Evolutionary conservation across 73 alveolate species (phyloP).

Genomic region (Paramecium sexaurelia): DNA sequence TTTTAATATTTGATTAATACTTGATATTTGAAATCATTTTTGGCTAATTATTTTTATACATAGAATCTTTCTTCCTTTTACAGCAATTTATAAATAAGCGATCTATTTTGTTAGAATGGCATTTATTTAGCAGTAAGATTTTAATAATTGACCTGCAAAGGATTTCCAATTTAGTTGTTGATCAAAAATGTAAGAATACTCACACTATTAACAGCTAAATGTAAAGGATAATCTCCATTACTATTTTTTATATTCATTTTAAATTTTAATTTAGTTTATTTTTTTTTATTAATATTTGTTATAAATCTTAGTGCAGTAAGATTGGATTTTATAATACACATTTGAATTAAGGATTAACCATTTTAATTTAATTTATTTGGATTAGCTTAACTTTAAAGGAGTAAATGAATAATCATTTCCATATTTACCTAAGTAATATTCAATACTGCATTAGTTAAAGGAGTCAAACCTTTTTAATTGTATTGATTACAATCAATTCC

Average conservation of each 20-base stretch:
- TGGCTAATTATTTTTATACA: background rate
- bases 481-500: conserved; percentile 20
- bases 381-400: background rate
- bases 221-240: conserved; percentile 37
- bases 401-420: conserved; percentile 3
- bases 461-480: conserved; percentile 1
- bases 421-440: conserved; percentile 32
- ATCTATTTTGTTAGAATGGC: background rate
- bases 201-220: conserved; percentile 6
- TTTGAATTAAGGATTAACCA: background rate
- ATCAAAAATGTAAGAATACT: background rate
- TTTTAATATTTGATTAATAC: background rate
- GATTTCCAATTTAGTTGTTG: conserved; percentile 6
- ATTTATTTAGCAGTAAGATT: background rate
- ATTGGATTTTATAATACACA: conserved; percentile 26
- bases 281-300: background rate
- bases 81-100: background rate
- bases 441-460: background rate
- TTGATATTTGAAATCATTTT: background rate
- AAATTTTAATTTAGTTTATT: background rate
- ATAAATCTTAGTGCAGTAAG: conserved; percentile 38
- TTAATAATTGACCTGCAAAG: background rate
- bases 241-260: conserved; percentile 1
- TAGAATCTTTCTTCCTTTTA: background rate
- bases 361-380: conserved; percentile 16